These are phyloP conservation scores for Dimargaris verticillata DNA, from an alignment of 192 early-diverging fungal genomes.

Conservation along the genomic window DNA sequence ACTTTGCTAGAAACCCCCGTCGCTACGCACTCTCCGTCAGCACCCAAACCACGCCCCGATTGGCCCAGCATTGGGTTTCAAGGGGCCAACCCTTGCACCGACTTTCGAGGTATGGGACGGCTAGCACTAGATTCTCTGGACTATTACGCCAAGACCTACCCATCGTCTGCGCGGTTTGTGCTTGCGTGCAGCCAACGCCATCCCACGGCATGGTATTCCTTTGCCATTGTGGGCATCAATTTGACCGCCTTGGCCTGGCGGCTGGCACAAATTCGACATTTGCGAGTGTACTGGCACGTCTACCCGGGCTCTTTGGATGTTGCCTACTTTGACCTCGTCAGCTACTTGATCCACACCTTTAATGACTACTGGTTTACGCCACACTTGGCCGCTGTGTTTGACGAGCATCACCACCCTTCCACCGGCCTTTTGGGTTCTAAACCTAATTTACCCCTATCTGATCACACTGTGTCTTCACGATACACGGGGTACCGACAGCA, in stretches of 20 bases:
- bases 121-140: neutral
- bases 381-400: neutral
- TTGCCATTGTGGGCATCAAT: conserved; percentile 7
- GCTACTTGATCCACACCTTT: conserved; percentile 6
- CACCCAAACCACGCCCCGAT: no score
- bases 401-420: neutral
- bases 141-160: neutral
- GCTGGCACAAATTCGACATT: neutral
- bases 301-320: neutral
- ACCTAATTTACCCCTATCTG: neutral
- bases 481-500: neutral
- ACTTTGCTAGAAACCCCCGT: no score
- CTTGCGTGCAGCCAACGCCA: neutral
- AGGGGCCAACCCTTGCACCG: conserved; percentile 2
- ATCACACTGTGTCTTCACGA: neutral
- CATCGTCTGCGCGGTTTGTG: conserved; percentile 3
- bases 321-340: conserved; percentile 1
- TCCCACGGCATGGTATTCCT: conserved; percentile 8
- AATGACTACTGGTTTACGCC: conserved; percentile 10
- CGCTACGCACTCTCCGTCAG: no score
- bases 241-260: conserved; percentile 4
- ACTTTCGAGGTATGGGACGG: conserved; percentile 8
- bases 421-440: neutral
- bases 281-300: neutral
- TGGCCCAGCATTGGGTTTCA: conserved; percentile 6